Conservation (phyloP, 768 basidiomycete genomes). For the Leucosporidium yakuticum region DNA sequence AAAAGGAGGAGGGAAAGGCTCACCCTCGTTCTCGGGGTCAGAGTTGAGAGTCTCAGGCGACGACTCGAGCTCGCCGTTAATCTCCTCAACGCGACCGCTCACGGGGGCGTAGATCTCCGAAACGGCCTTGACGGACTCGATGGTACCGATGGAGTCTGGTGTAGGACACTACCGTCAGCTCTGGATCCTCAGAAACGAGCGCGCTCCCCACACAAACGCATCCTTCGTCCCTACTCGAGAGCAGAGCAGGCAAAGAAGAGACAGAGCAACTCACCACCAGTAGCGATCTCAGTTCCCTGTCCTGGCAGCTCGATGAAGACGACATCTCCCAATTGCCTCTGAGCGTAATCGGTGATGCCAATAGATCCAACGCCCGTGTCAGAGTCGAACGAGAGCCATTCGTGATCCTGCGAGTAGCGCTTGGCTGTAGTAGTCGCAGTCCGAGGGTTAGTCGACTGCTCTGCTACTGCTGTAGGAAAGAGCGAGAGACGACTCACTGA, state of each 20-base stretch:
- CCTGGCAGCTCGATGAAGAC: constrained; percentile 89
- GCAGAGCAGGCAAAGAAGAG: no score
- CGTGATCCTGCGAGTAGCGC: constrained; percentile 80
- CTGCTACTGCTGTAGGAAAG: not conserved
- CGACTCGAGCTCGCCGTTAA: constrained; percentile 64
- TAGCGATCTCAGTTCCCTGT: constrained; percentile 56
- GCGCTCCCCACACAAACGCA: not conserved
- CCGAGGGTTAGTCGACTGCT: not conserved
- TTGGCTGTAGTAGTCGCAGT: constrained; percentile 8
- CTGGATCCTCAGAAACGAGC: not conserved
- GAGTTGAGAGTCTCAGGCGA: constrained; percentile 82
- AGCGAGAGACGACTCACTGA: constrained; percentile 24
- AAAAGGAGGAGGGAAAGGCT: constrained; percentile 30
- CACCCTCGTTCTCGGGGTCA: constrained; percentile 75
- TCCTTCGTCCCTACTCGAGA: not conserved
- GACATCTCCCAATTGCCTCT: constrained; percentile 85
- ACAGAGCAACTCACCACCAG: constrained; percentile 60
- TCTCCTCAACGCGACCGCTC: constrained; percentile 70
- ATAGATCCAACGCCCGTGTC: constrained; percentile 66
- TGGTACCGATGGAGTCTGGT: constrained; percentile 37
- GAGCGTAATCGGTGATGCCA: constrained; percentile 86
- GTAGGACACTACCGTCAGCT: not conserved
- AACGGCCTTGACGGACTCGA: constrained; percentile 40
- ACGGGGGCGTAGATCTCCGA: constrained; percentile 69
- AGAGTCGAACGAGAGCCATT: constrained; percentile 74